phyloP scores from a whole-genome alignment of 2,329 filamentous ascomycete species.

The Trichoderma sp. region DNA sequence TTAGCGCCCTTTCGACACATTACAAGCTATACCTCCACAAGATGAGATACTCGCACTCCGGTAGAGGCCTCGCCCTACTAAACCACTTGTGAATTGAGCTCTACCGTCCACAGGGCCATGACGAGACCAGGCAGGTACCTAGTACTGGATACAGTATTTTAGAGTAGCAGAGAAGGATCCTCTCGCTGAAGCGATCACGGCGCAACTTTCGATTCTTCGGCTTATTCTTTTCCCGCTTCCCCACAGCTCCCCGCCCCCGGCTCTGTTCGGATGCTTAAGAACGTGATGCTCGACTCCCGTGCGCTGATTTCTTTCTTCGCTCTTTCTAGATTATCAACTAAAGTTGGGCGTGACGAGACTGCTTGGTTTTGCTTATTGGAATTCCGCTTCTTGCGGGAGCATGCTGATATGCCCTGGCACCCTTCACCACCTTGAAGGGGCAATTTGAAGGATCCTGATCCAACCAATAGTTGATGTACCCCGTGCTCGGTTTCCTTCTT shows the following conservation, averaged over 20 bases:
- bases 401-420: conserved; percentile 68
- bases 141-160: neutral
- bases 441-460: conserved; percentile 69
- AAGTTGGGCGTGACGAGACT: conserved; percentile 75
- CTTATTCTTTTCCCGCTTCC: conserved; percentile 18
- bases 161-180: neutral
- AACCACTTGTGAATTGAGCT: neutral
- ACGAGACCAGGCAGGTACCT: neutral
- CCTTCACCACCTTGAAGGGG: conserved; percentile 60
- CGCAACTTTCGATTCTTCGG: conserved; percentile 2
- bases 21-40: neutral
- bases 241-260: conserved; percentile 7
- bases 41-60: neutral
- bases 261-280: neutral
- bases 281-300: conserved; percentile 15
- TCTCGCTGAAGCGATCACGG: neutral
- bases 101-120: neutral
- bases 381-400: conserved; percentile 55
- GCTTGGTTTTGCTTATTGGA: conserved; percentile 56
- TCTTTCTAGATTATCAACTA: conserved; percentile 68
- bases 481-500: conserved; percentile 30
- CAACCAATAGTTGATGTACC: conserved; percentile 46
- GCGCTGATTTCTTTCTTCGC: conserved; percentile 30
- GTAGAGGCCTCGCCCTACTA: neutral
- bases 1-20: neutral